Evolutionary conservation across 495 filamentous ascomycete genomes (phyloP).

Genomic region (Cladorrhinum samala): DNA sequence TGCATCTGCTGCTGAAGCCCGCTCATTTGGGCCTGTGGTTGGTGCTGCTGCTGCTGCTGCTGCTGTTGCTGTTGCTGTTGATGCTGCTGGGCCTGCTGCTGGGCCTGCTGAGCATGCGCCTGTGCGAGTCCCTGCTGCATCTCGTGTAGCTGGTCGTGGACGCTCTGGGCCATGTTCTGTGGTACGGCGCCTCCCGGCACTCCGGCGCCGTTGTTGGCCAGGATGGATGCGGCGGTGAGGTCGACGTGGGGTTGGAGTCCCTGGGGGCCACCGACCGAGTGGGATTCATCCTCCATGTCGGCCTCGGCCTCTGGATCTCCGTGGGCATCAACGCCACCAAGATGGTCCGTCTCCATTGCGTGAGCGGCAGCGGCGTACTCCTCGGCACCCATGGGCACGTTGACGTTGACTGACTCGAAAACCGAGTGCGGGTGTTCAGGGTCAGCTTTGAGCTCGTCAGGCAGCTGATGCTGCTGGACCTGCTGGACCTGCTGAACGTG

Average conservation of each 20-base stretch:
- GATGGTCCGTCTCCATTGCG: constrained; percentile 27
- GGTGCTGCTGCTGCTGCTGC: constrained; percentile 22
- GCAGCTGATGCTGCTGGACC: constrained; percentile 1
- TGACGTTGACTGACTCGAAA: constrained; percentile 36
- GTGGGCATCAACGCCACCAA: constrained; percentile 17
- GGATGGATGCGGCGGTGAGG: constrained; percentile 25
- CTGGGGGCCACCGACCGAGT: constrained; percentile 11
- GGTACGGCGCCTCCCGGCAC: background rate
- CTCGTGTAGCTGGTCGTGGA: constrained; percentile 20
- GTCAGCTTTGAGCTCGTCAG: background rate
- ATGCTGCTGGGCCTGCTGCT: constrained; percentile 18
- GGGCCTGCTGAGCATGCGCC: background rate
- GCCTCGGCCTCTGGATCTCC: constrained; percentile 29
- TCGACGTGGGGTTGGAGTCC: constrained; percentile 26
- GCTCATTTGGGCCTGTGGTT: constrained; percentile 18
- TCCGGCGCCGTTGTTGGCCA: constrained; percentile 22
- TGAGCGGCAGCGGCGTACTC: constrained; percentile 33
- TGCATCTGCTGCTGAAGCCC: constrained; percentile 24
- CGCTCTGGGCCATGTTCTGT: constrained; percentile 8
- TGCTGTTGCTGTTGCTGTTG: constrained; percentile 23
- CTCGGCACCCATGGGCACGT: constrained; percentile 34
- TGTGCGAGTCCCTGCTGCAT: constrained; percentile 7
- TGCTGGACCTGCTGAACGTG: constrained; percentile 1
- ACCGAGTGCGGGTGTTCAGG: constrained; percentile 44
- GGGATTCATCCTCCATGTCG: constrained; percentile 27